phyloP scores from a whole-genome alignment of 148 eudicot species.

The Spergularia marina region DNA sequence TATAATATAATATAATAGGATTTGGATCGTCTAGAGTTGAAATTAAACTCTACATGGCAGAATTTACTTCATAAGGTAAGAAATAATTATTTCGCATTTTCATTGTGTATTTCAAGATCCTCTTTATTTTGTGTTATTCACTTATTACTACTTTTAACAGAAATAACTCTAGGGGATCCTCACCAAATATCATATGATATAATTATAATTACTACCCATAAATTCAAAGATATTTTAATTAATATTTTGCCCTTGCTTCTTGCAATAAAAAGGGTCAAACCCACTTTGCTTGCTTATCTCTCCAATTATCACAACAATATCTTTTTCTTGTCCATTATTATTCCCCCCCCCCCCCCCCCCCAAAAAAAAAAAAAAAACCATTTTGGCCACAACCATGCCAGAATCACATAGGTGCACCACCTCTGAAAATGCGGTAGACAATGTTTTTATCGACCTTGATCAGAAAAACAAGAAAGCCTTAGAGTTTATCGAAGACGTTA shows the following conservation, averaged over 20 bases:
- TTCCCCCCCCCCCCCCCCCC: not conserved
- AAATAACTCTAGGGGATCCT: too few species aligned
- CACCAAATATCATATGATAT: too few species aligned
- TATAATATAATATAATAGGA: too few species aligned
- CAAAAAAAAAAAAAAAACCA: too few species aligned
- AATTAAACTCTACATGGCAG: too few species aligned
- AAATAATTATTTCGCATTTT: too few species aligned
- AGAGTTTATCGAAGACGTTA: constrained; percentile 30
- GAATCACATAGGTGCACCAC: not conserved
- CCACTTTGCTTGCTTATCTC: constrained; percentile 16
- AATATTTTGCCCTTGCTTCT: constrained; percentile 10
- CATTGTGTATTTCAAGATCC: too few species aligned
- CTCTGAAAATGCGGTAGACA: not conserved
- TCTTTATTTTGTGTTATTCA: too few species aligned
- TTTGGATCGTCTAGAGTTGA: too few species aligned
- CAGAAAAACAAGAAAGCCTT: constrained; percentile 25
- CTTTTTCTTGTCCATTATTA: not conserved
- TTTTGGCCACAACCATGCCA: not conserved
- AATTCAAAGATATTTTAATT: not conserved
- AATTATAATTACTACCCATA: too few species aligned
- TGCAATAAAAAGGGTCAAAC: constrained; percentile 15
- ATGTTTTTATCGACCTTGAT: not conserved
- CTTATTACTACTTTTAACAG: too few species aligned
- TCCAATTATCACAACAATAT: constrained; percentile 7
- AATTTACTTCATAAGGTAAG: too few species aligned